These are phyloP conservation scores for Wickerhamomyces ciferrii DNA, from an alignment of 805 yeast genomes.

Conservation along the genomic window DNA sequence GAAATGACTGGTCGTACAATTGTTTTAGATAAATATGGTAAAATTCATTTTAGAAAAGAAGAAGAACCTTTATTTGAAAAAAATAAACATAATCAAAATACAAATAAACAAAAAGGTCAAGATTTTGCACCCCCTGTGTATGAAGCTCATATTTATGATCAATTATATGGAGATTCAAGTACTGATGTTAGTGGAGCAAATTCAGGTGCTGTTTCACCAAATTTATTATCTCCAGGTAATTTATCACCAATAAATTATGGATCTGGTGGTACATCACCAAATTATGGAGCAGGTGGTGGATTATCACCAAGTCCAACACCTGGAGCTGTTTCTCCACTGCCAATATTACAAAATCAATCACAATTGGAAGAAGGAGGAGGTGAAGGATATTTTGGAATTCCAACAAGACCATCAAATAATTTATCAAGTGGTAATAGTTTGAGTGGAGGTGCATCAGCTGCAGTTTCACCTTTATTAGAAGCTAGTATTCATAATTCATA, in stretches of 20 bases:
- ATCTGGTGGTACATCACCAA: neutral
- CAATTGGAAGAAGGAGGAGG: neutral
- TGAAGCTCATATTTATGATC: constrained; percentile 67
- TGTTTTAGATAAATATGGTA: constrained; percentile 31
- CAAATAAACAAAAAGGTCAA: constrained; percentile 19
- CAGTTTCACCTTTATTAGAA: constrained; percentile 30
- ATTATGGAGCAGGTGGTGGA: neutral
- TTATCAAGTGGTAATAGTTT: neutral
- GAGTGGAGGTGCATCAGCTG: neutral
- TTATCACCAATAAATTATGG: neutral
- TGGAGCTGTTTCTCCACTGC: neutral
- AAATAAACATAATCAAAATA: constrained; percentile 20
- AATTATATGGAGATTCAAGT: constrained; percentile 13
- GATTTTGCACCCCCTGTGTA: constrained; percentile 73
- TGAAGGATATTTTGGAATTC: constrained; percentile 23
- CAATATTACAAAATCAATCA: neutral
- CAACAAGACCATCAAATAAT: constrained; percentile 1
- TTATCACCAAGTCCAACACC: neutral
- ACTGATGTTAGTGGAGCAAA: constrained; percentile 1
- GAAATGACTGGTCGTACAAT: constrained; percentile 42
- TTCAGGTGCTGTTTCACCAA: neutral
- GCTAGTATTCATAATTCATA: neutral
- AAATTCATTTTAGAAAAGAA: constrained; percentile 35
- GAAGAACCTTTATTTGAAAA: constrained; percentile 26
- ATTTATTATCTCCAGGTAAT: neutral